These are phyloP conservation scores for Laetiporus sulphureus DNA, from an alignment of 1,284 basidiomycete species.

Conservation along the genomic window DNA sequence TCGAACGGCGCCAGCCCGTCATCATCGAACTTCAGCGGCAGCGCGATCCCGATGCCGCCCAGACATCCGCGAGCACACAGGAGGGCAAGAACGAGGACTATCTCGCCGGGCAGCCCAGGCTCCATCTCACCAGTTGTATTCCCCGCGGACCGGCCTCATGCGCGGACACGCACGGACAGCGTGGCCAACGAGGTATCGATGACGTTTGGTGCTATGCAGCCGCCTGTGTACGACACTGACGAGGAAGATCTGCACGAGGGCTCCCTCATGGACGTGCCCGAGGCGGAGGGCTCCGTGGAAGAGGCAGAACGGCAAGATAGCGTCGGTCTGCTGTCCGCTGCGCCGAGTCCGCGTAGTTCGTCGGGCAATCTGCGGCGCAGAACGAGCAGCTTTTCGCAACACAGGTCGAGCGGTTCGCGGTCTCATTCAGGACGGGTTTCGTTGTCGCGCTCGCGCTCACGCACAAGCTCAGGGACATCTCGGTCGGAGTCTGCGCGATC, in stretches of 20 bases:
- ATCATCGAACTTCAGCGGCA: slow-evolving; percentile 24
- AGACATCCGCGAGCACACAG: slow-evolving; percentile 42
- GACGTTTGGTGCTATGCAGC: slow-evolving; percentile 28
- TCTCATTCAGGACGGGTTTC: slow-evolving; percentile 24
- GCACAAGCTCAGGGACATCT: slow-evolving; percentile 42
- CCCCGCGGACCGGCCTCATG: slow-evolving; percentile 26
- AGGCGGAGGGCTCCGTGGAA: slow-evolving; percentile 47
- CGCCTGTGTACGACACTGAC: slow-evolving; percentile 30
- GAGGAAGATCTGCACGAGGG: slow-evolving; percentile 30
- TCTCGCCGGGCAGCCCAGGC: slow-evolving; percentile 36
- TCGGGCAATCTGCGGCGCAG: slow-evolving; percentile 40
- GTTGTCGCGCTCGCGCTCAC: slow-evolving; percentile 33
- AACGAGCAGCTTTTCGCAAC: slow-evolving; percentile 28
- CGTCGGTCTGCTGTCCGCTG: slow-evolving; percentile 52
- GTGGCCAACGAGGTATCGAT: slow-evolving; percentile 29
- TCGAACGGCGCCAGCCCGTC: slow-evolving; percentile 29
- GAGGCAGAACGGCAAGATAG: slow-evolving; percentile 64
- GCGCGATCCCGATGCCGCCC: slow-evolving; percentile 65
- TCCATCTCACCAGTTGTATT: slow-evolving; percentile 43
- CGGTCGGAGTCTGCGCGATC: slow-evolving; percentile 38
- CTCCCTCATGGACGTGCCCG: slow-evolving; percentile 45
- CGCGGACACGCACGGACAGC: slow-evolving; percentile 40
- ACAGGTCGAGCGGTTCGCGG: slow-evolving; percentile 23
- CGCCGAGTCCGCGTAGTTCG: slow-evolving; percentile 51
- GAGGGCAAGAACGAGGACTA: slow-evolving; percentile 45